phyloP scores from a whole-genome alignment of 1,284 basidiomycete species.

The Leccinum griseonigrum region DNA sequence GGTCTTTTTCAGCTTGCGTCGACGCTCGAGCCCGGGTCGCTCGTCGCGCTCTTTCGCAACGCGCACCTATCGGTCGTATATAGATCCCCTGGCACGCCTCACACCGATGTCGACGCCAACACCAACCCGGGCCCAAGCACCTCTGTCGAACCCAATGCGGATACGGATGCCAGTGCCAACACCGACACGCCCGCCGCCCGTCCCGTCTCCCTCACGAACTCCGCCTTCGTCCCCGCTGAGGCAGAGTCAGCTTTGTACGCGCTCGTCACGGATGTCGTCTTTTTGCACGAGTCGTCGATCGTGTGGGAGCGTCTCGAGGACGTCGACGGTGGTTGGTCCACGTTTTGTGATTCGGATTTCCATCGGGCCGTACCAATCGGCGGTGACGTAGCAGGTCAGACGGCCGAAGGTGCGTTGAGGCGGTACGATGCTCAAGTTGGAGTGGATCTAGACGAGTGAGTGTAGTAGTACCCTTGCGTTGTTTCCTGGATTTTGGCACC shows the following conservation, averaged over 20 bases:
- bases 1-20: constrained; percentile 71
- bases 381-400: constrained; percentile 76
- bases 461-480: not conserved
- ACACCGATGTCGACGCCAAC: not conserved
- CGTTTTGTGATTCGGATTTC: constrained; percentile 75
- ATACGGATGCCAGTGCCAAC: not conserved
- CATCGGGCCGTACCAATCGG: constrained; percentile 63
- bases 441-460: constrained; percentile 52
- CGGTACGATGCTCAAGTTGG: constrained; percentile 42
- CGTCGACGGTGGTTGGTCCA: constrained; percentile 72
- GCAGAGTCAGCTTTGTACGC: constrained; percentile 53
- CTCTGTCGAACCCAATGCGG: no score
- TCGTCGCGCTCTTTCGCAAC: constrained; percentile 83
- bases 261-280: constrained; percentile 81
- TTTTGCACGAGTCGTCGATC: constrained; percentile 72
- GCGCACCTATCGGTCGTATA: constrained; percentile 88
- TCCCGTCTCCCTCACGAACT: not conserved
- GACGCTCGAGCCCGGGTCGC: constrained; percentile 49
- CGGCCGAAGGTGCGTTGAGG: constrained; percentile 57
- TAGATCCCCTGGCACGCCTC: constrained; percentile 42
- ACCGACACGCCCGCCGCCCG: no score
- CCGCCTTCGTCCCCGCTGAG: not conserved
- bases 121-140: not conserved
- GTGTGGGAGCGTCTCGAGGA: constrained; percentile 91
- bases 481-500: not conserved